Conservation (phyloP, 2,329 filamentous ascomycete species). For the Phialophora tarda region DNA sequence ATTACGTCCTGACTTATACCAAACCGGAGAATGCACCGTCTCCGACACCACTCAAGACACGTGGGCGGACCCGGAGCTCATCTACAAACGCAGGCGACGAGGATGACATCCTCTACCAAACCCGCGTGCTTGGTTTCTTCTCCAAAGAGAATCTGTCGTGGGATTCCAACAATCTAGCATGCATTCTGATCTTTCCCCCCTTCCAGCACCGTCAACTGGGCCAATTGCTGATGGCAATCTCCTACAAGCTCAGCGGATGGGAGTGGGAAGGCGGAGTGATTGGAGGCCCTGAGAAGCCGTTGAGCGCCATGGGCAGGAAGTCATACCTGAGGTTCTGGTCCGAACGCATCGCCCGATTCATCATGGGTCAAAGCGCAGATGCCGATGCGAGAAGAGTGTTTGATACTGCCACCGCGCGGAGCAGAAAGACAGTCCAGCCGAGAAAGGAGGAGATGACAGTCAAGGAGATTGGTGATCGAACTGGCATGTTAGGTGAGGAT, state of each 20-base stretch:
- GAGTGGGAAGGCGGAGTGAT: constrained; percentile 70
- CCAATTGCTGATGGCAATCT: constrained; percentile 86
- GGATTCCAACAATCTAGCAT: constrained; percentile 98
- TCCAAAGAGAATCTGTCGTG: constrained; percentile 98
- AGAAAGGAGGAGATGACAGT: constrained; percentile 63
- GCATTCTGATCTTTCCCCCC: constrained; percentile 92
- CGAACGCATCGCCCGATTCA: constrained; percentile 74
- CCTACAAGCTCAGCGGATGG: constrained; percentile 85
- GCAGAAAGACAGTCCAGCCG: constrained; percentile 36
- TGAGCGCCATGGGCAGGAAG: constrained; percentile 80
- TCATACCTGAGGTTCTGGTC: constrained; percentile 89
- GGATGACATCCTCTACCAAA: constrained; percentile 43
- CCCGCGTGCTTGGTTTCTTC: constrained; percentile 89
- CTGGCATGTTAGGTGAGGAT: constrained; percentile 85
- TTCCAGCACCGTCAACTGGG: constrained; percentile 93
- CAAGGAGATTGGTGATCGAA: constrained; percentile 73
- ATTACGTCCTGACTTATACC: constrained; percentile 86
- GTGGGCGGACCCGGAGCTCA: constrained; percentile 33
- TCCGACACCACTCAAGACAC: constrained; percentile 25
- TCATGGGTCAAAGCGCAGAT: constrained; percentile 46
- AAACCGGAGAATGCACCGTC: neutral
- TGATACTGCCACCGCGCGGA: constrained; percentile 46
- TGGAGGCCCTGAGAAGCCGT: constrained; percentile 91
- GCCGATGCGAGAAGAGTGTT: constrained; percentile 42
- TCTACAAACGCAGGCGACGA: constrained; percentile 25